Conservation (phyloP, 176 grass and related monocot genomes). For the Musa acuminata region DNA sequence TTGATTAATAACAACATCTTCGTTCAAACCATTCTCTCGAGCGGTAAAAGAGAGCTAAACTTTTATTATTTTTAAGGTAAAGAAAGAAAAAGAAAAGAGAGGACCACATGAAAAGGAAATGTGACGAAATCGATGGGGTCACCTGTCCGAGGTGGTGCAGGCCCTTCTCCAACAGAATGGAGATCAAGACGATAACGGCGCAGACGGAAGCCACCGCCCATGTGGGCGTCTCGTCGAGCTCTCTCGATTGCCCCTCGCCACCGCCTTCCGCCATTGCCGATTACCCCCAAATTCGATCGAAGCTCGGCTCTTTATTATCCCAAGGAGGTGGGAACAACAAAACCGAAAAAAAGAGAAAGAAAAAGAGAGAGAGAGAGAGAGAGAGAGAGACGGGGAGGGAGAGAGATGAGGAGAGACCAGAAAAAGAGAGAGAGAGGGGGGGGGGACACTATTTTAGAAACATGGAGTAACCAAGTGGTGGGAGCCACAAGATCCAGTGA, state of each 20-base stretch:
- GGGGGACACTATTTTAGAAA: too few species aligned
- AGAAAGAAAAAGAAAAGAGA: not conserved
- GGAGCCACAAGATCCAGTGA: too few species aligned
- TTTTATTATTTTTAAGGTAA: not conserved
- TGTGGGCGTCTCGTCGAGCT: not conserved
- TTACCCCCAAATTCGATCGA: not conserved
- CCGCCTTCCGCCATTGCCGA: not conserved
- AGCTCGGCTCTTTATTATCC: not conserved
- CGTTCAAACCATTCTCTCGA: not conserved
- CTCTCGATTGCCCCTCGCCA: not conserved
- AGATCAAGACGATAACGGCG: not conserved
- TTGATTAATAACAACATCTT: not conserved
- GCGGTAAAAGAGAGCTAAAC: not conserved
- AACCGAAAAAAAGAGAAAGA: not conserved
- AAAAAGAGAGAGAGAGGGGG: not conserved
- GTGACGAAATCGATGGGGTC: not conserved
- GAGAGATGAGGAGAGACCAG: not conserved
- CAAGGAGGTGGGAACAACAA: not conserved
- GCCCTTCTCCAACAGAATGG: constrained; percentile 6
- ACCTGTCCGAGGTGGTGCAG: constrained; percentile 7
- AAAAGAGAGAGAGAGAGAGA: not conserved
- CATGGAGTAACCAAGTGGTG: not conserved
- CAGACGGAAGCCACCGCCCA: constrained; percentile 10
- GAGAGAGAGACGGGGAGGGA: not conserved
- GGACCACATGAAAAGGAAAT: not conserved